A percentile compares a stretch with the other conserved stretches of the same genome.
These are phyloP conservation scores for Colletotrichum truncatum DNA, from an alignment of 2,329 filamentous ascomycete genomes.

Conservation along the genomic window DNA sequence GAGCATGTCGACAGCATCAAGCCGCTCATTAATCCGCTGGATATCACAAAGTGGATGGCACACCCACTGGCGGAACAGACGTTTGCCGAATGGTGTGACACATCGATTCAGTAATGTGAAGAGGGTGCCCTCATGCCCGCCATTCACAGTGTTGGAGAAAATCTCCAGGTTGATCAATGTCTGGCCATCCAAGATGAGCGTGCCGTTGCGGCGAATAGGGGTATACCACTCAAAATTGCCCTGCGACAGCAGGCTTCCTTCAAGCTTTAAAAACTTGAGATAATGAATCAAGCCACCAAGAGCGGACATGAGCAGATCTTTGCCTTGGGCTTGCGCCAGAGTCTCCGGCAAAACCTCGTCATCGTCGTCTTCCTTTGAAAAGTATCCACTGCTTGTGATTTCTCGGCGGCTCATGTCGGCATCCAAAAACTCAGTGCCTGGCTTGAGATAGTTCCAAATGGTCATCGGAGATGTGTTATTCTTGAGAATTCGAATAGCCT, in stretches of 20 bases:
- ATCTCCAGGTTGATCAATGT: constrained; percentile 98
- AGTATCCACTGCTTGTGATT: constrained; percentile 83
- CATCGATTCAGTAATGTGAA: constrained; percentile 93
- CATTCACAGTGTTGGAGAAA: constrained; percentile 92
- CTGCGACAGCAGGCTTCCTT: constrained; percentile 85
- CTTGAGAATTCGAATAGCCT: constrained; percentile 90
- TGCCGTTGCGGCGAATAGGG: constrained; percentile 90
- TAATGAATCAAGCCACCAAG: constrained; percentile 91
- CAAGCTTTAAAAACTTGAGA: constrained; percentile 85
- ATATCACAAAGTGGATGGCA: constrained; percentile 93
- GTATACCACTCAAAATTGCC: constrained; percentile 93
- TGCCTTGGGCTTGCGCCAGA: constrained; percentile 76
- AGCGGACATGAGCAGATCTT: constrained; percentile 88
- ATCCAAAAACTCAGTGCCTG: constrained; percentile 89
- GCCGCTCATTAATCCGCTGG: constrained; percentile 86
- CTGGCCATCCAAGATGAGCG: constrained; percentile 91
- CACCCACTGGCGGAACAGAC: constrained; percentile 95
- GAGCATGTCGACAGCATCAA: constrained; percentile 93
- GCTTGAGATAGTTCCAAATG: constrained; percentile 93
- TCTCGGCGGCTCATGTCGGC: constrained; percentile 84
- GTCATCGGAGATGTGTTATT: constrained; percentile 94
- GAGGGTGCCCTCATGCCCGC: constrained; percentile 83
- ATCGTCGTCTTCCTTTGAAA: constrained; percentile 63
- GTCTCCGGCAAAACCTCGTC: constrained; percentile 78
- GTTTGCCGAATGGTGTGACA: constrained; percentile 96